Evolutionary conservation across 2,329 filamentous ascomycete species (phyloP).

Genomic region (Cordyceps farinosa): DNA sequence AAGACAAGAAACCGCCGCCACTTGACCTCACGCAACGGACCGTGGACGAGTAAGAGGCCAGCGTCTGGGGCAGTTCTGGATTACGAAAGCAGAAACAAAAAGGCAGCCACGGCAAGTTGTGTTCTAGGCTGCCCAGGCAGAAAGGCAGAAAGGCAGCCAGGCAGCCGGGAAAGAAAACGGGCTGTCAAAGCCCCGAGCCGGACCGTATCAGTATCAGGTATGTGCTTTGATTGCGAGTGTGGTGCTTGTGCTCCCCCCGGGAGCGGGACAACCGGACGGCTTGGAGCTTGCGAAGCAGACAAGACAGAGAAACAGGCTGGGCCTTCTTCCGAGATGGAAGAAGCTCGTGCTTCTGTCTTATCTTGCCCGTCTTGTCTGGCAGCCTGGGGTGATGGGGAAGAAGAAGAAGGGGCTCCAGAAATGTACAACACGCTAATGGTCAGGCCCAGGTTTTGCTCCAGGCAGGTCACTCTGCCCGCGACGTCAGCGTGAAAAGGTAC

Average conservation of each 20-base stretch:
- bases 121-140: too few relatives aligned
- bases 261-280: neutral
- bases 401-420: neutral
- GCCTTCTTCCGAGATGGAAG: too few relatives aligned
- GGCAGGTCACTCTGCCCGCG: slow-evolving; percentile 11
- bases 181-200: neutral
- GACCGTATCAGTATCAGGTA: slow-evolving; percentile 11
- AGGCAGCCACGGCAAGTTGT: neutral
- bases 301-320: too few relatives aligned
- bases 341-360: neutral
- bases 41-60: neutral
- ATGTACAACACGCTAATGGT: slow-evolving; percentile 20
- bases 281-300: neutral
- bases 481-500: slow-evolving; percentile 14
- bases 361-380: too few relatives aligned
- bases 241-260: too few relatives aligned
- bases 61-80: neutral
- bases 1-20: neutral
- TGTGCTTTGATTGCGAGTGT: neutral
- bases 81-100: slow-evolving; percentile 10
- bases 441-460: neutral
- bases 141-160: slow-evolving; percentile 9
- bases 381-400: neutral
- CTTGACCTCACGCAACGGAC: neutral
- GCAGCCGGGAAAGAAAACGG: neutral